Evolutionary conservation across 495 filamentous ascomycete genomes (phyloP).

Genomic region (Friedmanniomyces endolithicus): DNA sequence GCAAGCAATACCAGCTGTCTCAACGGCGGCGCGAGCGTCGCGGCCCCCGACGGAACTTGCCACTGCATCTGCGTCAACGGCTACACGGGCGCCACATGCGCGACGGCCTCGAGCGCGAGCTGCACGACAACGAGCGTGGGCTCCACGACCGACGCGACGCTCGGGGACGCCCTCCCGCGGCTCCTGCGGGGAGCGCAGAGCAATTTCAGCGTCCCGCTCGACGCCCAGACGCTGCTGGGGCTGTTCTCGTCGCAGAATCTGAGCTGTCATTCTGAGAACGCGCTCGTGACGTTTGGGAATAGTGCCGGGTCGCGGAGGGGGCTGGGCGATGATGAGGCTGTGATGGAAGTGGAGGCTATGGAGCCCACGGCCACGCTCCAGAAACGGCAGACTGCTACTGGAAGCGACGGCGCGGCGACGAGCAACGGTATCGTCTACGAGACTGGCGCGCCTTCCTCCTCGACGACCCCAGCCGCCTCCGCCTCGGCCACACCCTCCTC

Average conservation of each 20-base stretch:
- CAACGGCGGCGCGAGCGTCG: constrained; percentile 69
- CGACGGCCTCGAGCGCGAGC: constrained; percentile 38
- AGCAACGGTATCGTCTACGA: constrained; percentile 23
- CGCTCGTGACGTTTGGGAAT: constrained; percentile 69
- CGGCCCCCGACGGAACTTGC: constrained; percentile 48
- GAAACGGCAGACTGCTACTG: constrained; percentile 3
- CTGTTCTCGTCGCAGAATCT: constrained; percentile 63
- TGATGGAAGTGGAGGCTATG: neutral
- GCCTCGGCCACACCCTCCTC: constrained; percentile 15
- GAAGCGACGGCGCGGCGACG: constrained; percentile 3
- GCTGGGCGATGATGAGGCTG: neutral
- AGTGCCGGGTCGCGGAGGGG: constrained; percentile 19
- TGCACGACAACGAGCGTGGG: constrained; percentile 57
- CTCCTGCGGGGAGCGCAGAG: constrained; percentile 50
- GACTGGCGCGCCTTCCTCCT: constrained; percentile 11
- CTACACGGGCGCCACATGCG: constrained; percentile 70
- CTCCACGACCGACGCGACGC: constrained; percentile 49
- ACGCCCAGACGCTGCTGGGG: constrained; percentile 51
- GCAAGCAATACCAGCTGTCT: constrained; percentile 40
- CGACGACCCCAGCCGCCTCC: constrained; percentile 1
- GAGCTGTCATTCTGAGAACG: constrained; percentile 70
- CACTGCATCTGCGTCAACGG: constrained; percentile 79
- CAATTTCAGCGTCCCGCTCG: constrained; percentile 67
- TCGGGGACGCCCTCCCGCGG: constrained; percentile 65
- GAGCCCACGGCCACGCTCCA: neutral